These are phyloP conservation scores for Aphanomyces stellatus DNA, from an alignment of 352 stramenopile species.

Conservation along the genomic window DNA sequence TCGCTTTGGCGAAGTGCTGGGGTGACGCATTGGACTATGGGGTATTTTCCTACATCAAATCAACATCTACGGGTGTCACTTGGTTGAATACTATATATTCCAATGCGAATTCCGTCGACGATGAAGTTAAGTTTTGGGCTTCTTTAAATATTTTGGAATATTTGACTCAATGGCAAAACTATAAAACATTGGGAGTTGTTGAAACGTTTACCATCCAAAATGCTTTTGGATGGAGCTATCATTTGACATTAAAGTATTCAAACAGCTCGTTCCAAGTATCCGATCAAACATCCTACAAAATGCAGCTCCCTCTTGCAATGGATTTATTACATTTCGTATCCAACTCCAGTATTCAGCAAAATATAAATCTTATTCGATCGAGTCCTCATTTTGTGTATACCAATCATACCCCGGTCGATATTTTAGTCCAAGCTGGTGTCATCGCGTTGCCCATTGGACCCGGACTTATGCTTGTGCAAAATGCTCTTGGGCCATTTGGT, in stretches of 20 bases:
- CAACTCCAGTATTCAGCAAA: neutral
- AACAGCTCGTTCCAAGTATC: neutral
- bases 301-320: neutral
- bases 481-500: slow-evolving; percentile 3
- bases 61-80: neutral
- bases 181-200: slow-evolving; percentile 3
- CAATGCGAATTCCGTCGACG: neutral
- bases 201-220: slow-evolving; percentile 6
- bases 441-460: neutral
- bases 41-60: neutral
- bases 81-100: neutral
- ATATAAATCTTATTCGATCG: neutral
- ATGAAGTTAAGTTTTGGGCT: slow-evolving; percentile 9
- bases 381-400: neutral
- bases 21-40: neutral
- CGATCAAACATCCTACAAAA: slow-evolving; percentile 6
- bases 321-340: neutral
- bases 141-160: neutral
- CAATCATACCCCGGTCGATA: neutral
- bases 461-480: neutral
- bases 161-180: slow-evolving; percentile 19
- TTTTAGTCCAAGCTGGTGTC: neutral
- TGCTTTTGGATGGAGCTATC: neutral
- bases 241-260: slow-evolving; percentile 8
- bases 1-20: neutral